A percentile compares a stretch with the other conserved stretches of the same genome.
Evolutionary conservation across 2,329 filamentous ascomycete species (phyloP).

Genomic region (Colletotrichum brevisporum): DNA sequence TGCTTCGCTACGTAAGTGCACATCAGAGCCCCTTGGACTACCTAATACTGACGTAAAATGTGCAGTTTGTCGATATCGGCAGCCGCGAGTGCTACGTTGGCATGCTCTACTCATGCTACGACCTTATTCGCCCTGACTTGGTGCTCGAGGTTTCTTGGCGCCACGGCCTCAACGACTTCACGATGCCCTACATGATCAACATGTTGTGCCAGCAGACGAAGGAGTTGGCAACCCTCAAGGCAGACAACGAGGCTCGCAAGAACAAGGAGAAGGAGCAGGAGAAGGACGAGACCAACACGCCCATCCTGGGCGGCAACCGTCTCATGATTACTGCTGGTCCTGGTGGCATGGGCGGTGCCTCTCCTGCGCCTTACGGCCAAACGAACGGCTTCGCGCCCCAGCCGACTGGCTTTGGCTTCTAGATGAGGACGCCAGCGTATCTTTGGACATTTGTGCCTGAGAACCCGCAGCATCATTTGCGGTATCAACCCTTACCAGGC

Average conservation of each 20-base stretch:
- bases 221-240: constrained; percentile 87
- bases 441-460: constrained; percentile 27
- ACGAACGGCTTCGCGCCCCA: constrained; percentile 92
- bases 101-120: constrained; percentile 99
- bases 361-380: constrained; percentile 80
- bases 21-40: constrained; percentile 4
- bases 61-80: constrained; percentile 97
- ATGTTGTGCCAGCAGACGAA: constrained; percentile 91
- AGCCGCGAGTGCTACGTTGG: constrained; percentile 99
- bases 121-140: constrained; percentile 92
- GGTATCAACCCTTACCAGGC: constrained; percentile 17
- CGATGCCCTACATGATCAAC: constrained; percentile 99
- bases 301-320: constrained; percentile 89
- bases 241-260: constrained; percentile 97
- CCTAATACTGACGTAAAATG: constrained; percentile 49
- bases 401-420: constrained; percentile 82
- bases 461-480: neutral
- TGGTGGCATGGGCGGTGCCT: constrained; percentile 61
- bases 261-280: constrained; percentile 77
- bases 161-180: constrained; percentile 93
- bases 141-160: constrained; percentile 98
- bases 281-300: constrained; percentile 93
- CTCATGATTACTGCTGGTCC: constrained; percentile 98
- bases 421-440: constrained; percentile 46
- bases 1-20: constrained; percentile 92